Evolutionary conservation across 805 yeast genomes (phyloP).

Genomic region (Sugiyamaella americana): DNA sequence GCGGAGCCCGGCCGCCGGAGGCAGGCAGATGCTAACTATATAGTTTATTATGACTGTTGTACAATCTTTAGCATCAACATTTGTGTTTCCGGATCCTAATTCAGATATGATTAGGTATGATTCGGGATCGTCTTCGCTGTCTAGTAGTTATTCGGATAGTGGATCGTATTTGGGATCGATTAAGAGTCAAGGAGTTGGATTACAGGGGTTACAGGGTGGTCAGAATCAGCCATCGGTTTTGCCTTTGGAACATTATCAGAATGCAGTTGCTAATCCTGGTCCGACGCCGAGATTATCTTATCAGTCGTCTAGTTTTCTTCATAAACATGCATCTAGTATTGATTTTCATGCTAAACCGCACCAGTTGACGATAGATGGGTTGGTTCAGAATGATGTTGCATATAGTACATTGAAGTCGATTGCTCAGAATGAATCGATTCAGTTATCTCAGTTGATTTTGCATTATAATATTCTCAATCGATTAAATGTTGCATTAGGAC

Average conservation of each 20-base stretch:
- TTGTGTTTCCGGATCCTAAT: constrained; percentile 3
- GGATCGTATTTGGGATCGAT: not conserved
- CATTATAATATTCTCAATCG: constrained; percentile 18
- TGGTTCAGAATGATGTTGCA: constrained; percentile 15
- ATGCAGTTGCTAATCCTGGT: no score
- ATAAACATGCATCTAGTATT: no score
- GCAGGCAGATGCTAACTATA: not conserved
- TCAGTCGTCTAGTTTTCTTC: no score
- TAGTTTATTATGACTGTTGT: not conserved
- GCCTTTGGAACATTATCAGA: no score
- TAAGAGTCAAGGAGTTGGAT: no score
- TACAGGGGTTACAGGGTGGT: no score
- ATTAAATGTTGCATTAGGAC: constrained; percentile 12
- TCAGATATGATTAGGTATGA: not conserved
- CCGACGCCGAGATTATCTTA: no score
- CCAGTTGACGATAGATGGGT: constrained; percentile 12
- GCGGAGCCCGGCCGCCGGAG: no score
- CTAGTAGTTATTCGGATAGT: not conserved
- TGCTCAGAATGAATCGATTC: constrained; percentile 13
- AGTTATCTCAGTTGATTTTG: constrained; percentile 14
- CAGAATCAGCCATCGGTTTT: no score
- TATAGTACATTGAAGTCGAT: not conserved
- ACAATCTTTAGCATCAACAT: not conserved
- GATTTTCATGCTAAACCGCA: no score
- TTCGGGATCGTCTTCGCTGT: not conserved